phyloP scores from a whole-genome alignment of 352 stramenopile genomes.

The Globisporangium acanthophoron region DNA sequence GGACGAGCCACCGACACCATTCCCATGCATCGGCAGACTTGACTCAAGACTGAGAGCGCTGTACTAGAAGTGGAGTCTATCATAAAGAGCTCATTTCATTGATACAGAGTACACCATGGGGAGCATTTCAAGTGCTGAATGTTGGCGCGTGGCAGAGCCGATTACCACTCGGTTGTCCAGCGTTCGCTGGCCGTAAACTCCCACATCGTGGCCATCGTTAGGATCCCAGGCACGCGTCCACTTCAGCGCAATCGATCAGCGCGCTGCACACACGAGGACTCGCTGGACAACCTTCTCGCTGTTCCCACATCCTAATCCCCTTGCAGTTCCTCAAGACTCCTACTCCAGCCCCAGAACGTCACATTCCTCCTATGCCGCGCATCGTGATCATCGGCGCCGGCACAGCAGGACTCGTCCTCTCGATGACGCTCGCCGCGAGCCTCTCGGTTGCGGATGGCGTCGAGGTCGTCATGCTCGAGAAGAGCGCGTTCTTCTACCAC shows the following conservation, averaged over 20 bases:
- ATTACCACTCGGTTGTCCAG: neutral
- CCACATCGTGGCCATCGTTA: too few species aligned
- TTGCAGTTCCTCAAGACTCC: neutral
- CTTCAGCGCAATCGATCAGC: too few species aligned
- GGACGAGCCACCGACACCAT: conserved; percentile 1
- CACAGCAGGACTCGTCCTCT: conserved; percentile 39
- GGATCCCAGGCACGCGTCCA: too few species aligned
- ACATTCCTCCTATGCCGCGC: conserved; percentile 8
- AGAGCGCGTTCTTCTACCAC: conserved; percentile 47
- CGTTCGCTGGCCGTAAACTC: neutral
- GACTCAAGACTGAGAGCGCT: neutral
- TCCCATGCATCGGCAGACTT: neutral
- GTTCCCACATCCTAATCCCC: neutral
- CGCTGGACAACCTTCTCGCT: neutral
- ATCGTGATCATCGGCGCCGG: conserved; percentile 59
- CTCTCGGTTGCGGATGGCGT: conserved; percentile 30
- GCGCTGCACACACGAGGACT: neutral
- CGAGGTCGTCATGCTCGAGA: conserved; percentile 54
- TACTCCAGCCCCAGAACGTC: neutral
- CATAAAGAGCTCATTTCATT: too few species aligned
- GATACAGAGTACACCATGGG: too few species aligned
- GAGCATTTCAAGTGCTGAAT: too few species aligned
- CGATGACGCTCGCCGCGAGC: conserved; percentile 29
- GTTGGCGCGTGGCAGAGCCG: too few species aligned
- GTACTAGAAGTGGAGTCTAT: too few species aligned